Evolutionary conservation across 441 rosid genomes (phyloP), one percentile per base, ranked within the genome.

Genomic region (Mallotus japonicus): DNA sequence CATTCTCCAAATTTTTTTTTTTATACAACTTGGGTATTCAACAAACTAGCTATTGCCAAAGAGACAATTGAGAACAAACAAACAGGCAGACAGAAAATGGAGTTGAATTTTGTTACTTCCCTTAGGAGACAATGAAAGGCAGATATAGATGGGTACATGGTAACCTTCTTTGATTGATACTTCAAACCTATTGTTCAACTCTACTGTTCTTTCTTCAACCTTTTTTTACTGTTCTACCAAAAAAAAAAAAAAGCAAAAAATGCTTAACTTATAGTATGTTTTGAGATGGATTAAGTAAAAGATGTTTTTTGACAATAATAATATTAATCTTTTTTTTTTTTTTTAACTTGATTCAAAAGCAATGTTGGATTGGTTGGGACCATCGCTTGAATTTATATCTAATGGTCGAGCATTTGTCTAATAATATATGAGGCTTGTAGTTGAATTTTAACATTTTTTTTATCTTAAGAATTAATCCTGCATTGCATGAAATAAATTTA

Each of bases 121-220:
- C 78, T 80, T 68, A 47, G 63, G 55, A 61, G 67, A 69, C 56
- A 76, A 74, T 51, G 73, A 67, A 72, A 28, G 68, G 59, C 46
- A 54, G 61, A 28, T 51, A 11, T 58, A 40, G 49, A 47, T 49
- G 57, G 75, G 76, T 77, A 28, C 49, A 6, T 15, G 15, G 77
- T 82, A 76, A 46, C 62, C 62, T 65, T 74, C 76, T 62, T 50
- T 57, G 81, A 79, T 50, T 8, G 66, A 0, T 53, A 77, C 71
- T 57, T 58, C 4, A 56, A 67, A 62, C 58, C 72, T 32, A 51
- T 8, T 28, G 34, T 40, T 71, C 16, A 2, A 64, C 40, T 65
- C 55, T 13, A 72, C 17, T 14, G 6, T 54, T 53, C 7, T 12
- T n/a, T 19, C 19, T 34, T 58, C 17, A 5, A 4, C 0, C 12